These are phyloP conservation scores for Diphasiastrum complanatum DNA, from an alignment of 83 land plant species.

Conservation along the genomic window DNA sequence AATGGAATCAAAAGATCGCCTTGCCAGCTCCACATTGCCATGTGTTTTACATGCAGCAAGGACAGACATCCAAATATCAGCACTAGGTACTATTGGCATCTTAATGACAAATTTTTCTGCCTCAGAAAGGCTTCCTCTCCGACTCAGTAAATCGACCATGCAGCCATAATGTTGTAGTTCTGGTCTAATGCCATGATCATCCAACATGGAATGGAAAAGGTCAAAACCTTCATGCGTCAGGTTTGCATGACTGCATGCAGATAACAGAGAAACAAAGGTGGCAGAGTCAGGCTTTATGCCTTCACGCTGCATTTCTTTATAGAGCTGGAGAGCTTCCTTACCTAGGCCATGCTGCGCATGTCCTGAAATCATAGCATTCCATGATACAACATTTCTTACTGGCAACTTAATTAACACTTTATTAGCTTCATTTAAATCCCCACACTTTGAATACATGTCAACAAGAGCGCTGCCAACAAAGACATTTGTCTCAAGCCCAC, in stretches of 20 bases:
- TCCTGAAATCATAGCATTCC: slow-evolving; percentile 29
- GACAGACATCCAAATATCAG: slow-evolving; percentile 36
- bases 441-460: slow-evolving; percentile 33
- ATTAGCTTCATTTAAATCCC: neutral
- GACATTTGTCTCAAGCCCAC: slow-evolving; percentile 30
- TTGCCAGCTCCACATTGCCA: slow-evolving; percentile 29
- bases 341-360: slow-evolving; percentile 21
- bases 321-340: slow-evolving; percentile 20
- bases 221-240: slow-evolving; percentile 32
- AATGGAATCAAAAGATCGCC: slow-evolving; percentile 26
- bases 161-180: slow-evolving; percentile 22
- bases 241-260: slow-evolving; percentile 14
- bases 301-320: slow-evolving; percentile 24
- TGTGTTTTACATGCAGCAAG: slow-evolving; percentile 37
- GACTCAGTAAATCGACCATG: slow-evolving; percentile 11
- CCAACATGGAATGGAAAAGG: slow-evolving; percentile 27
- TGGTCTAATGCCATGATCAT: slow-evolving; percentile 23
- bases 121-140: slow-evolving; percentile 33
- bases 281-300: slow-evolving; percentile 31
- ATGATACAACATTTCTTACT: slow-evolving; percentile 21
- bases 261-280: slow-evolving; percentile 31
- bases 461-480: slow-evolving; percentile 30
- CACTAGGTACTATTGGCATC: slow-evolving; percentile 28
- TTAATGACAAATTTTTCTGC: slow-evolving; percentile 29
- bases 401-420: slow-evolving; percentile 7